Percentiles rank a stretch among this genome's conserved stretches.
These are phyloP conservation scores for Neurospora discreta DNA, from an alignment of 495 filamentous ascomycete species.

Conservation along the genomic window DNA sequence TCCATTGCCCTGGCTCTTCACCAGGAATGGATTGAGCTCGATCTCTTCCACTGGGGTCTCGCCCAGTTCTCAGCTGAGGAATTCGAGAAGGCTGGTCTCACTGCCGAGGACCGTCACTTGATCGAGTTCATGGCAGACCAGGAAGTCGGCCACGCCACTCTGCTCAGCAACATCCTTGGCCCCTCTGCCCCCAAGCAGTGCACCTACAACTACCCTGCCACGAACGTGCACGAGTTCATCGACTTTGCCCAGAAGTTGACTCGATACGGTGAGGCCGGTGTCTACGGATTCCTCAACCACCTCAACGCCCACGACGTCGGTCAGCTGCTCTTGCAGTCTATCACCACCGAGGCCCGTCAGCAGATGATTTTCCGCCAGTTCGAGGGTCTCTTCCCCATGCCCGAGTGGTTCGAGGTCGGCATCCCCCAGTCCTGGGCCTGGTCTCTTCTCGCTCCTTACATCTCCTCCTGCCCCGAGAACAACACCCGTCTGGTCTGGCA, in stretches of 20 bases:
- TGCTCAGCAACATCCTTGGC: conserved; percentile 75
- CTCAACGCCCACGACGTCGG: conserved; percentile 66
- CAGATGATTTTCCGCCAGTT: conserved; percentile 86
- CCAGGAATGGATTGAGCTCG: conserved; percentile 81
- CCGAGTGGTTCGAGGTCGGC: conserved; percentile 73
- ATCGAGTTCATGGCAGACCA: conserved; percentile 82
- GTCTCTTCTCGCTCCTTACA: conserved; percentile 76
- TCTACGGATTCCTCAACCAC: conserved; percentile 76
- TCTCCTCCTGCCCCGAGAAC: conserved; percentile 63
- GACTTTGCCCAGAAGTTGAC: conserved; percentile 85
- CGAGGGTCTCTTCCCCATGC: conserved; percentile 72
- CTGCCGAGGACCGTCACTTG: conserved; percentile 54
- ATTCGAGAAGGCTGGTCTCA: conserved; percentile 57
- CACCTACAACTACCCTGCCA: conserved; percentile 72
- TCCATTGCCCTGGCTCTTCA: conserved; percentile 61
- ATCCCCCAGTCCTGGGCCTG: conserved; percentile 82
- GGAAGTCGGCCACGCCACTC: conserved; percentile 69
- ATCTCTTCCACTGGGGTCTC: conserved; percentile 75
- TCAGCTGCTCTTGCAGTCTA: conserved; percentile 60
- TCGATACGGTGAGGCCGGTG: conserved; percentile 70
- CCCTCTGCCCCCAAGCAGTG: conserved; percentile 62
- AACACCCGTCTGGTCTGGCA: conserved; percentile 75
- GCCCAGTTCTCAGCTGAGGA: conserved; percentile 58
- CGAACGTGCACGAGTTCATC: conserved; percentile 65
- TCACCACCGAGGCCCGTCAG: conserved; percentile 78